These are phyloP conservation scores for Suillus fuscotomentosus DNA, from an alignment of 768 basidiomycete species.

Conservation along the genomic window DNA sequence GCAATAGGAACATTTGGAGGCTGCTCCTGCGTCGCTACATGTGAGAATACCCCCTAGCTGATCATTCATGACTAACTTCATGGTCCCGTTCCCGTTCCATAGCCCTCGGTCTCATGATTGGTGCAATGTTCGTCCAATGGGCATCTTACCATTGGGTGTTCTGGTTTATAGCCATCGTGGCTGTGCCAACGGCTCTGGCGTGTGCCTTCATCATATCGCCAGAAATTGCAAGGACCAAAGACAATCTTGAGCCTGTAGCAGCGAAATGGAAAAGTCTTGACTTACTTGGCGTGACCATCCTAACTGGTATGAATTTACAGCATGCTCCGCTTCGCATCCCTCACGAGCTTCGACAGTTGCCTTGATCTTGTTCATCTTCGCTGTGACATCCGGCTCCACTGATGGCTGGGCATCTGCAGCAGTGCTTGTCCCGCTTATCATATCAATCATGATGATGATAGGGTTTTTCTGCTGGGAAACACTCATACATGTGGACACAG, in stretches of 20 bases:
- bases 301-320: constrained; percentile 30
- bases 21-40: constrained; percentile 44
- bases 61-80: background rate
- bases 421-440: constrained; percentile 45
- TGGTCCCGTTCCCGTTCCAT: background rate
- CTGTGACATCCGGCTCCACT: constrained; percentile 45
- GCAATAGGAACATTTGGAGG: constrained; percentile 49
- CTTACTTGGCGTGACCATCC: constrained; percentile 36
- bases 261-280: constrained; percentile 34
- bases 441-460: constrained; percentile 39
- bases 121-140: constrained; percentile 41
- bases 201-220: constrained; percentile 36
- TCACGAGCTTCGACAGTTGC: constrained; percentile 16
- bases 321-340: background rate
- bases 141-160: constrained; percentile 52
- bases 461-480: constrained; percentile 55
- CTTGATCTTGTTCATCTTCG: constrained; percentile 37
- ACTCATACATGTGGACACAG: constrained; percentile 35
- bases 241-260: background rate
- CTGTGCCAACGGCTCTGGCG: constrained; percentile 29
- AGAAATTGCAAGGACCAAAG: constrained; percentile 8
- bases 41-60: constrained; percentile 17
- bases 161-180: constrained; percentile 43
- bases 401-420: constrained; percentile 46
- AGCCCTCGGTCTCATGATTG: constrained; percentile 44